A percentile compares a stretch with the other conserved stretches of the same genome.
phyloP scores from a whole-genome alignment of 1,139 yeast species.

The Debaryomyces coudertii region DNA sequence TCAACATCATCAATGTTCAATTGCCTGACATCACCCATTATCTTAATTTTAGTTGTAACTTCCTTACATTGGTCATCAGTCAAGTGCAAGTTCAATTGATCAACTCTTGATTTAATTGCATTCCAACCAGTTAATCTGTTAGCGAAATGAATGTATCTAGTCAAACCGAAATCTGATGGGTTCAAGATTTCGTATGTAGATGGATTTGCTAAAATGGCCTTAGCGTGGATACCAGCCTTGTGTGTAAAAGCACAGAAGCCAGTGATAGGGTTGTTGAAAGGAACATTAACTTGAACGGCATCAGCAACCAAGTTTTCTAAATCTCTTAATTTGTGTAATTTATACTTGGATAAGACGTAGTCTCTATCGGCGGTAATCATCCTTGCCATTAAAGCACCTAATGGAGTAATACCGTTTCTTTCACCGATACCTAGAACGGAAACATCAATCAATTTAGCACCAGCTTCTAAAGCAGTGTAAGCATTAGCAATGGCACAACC shows the following conservation, averaged over 20 bases:
- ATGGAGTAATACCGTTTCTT: conserved; percentile 97
- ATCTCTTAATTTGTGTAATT: conserved; percentile 93
- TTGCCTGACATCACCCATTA: conserved; percentile 93
- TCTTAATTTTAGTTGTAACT: conserved; percentile 89
- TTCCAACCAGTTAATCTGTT: conserved; percentile 99
- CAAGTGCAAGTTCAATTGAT: conserved; percentile 87
- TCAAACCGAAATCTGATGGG: conserved; percentile 93
- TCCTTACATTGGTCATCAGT: conserved; percentile 95
- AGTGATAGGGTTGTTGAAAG: conserved; percentile 97
- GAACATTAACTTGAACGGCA: conserved; percentile 95
- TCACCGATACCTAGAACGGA: conserved; percentile 98
- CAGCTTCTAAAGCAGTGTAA: conserved; percentile 96
- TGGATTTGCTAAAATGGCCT: conserved; percentile 97
- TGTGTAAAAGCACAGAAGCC: conserved; percentile 99
- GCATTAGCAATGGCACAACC: conserved; percentile 99
- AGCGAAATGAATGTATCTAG: conserved; percentile 95
- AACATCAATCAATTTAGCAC: conserved; percentile 93
- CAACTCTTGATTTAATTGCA: conserved; percentile 97
- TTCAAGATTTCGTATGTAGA: conserved; percentile 95
- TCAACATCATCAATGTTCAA: conserved; percentile 96
- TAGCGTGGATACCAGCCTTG: conserved; percentile 99
- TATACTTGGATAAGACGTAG: conserved; percentile 92
- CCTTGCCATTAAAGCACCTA: conserved; percentile 98
- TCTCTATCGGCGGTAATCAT: conserved; percentile 99
- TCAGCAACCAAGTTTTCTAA: conserved; percentile 95